Percentiles rank a stretch among this genome's conserved stretches.
Conservation (phyloP, 108 stramenopile species). For the Nitzschia palea region DNA sequence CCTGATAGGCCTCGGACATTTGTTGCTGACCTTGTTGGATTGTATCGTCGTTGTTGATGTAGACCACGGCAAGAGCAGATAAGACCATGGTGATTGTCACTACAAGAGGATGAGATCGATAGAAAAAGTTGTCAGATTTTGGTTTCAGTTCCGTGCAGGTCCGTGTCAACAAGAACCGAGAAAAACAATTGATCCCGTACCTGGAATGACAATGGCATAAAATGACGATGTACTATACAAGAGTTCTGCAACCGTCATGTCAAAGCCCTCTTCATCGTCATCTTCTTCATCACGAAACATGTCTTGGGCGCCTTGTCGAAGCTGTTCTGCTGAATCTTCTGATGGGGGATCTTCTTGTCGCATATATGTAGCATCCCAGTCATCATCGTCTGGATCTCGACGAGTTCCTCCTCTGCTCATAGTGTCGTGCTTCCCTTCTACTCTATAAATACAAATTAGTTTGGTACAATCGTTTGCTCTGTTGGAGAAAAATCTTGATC, state of each 20-base stretch:
- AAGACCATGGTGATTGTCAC: constrained; percentile 84
- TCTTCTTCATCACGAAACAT: constrained; percentile 18
- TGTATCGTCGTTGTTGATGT: constrained; percentile 70
- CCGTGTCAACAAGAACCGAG: background rate
- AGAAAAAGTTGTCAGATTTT: background rate
- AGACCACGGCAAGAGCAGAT: constrained; percentile 76
- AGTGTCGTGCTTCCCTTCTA: too few relatives aligned
- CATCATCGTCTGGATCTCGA: background rate
- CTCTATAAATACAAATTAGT: too few relatives aligned
- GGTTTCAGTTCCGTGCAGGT: background rate
- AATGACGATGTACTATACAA: constrained; percentile 80
- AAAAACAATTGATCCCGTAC: constrained; percentile 18
- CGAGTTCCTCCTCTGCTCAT: background rate
- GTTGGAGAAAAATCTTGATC: too few relatives aligned
- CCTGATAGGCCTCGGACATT: constrained; percentile 72
- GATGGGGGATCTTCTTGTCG: constrained; percentile 3
- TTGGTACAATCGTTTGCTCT: too few relatives aligned
- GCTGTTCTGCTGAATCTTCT: background rate
- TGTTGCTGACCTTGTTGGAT: constrained; percentile 49
- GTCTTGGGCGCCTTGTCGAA: background rate
- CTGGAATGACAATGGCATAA: constrained; percentile 82
- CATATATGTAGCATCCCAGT: constrained; percentile 5
- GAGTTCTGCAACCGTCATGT: constrained; percentile 65
- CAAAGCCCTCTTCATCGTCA: constrained; percentile 18
- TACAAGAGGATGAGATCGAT: constrained; percentile 3